Evolutionary conservation across 805 yeast species (phyloP).

Genomic region (Saccharomycopsis fermentans): DNA sequence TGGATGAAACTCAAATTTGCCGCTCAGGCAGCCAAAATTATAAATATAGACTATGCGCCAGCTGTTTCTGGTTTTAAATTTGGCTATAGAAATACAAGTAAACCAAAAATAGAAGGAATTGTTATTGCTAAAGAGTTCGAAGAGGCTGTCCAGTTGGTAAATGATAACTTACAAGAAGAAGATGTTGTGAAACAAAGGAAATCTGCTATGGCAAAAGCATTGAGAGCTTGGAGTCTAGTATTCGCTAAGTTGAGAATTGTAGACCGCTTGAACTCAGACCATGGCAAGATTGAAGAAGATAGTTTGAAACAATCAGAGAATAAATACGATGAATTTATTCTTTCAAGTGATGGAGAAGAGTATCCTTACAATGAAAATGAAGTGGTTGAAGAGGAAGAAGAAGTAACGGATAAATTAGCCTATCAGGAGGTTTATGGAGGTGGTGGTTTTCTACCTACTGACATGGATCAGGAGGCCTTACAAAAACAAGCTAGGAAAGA

Average conservation of each 20-base stretch:
- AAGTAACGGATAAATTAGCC: constrained; percentile 6
- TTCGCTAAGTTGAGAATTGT: constrained; percentile 40
- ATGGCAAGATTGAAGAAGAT: constrained; percentile 33
- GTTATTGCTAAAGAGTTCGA: constrained; percentile 54
- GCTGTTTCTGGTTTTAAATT: constrained; percentile 88
- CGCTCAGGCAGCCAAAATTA: constrained; percentile 57
- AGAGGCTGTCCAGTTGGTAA: constrained; percentile 48
- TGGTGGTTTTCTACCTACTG: constrained; percentile 16
- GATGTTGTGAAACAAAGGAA: constrained; percentile 35
- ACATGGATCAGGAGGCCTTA: constrained; percentile 13
- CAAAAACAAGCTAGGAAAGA: not conserved
- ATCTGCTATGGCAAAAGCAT: constrained; percentile 38
- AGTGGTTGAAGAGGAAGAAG: constrained; percentile 18
- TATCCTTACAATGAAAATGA: constrained; percentile 17
- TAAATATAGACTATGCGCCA: constrained; percentile 71
- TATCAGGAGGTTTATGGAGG: constrained; percentile 10
- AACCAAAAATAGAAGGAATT: constrained; percentile 64
- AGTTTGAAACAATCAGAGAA: constrained; percentile 1
- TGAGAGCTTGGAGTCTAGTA: constrained; percentile 44
- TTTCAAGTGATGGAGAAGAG: constrained; percentile 16
- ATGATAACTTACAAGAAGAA: constrained; percentile 39
- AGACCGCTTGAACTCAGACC: constrained; percentile 36
- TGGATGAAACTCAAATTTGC: constrained; percentile 47
- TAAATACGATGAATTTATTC: constrained; percentile 5
- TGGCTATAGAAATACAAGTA: constrained; percentile 37